phyloP scores from a whole-genome alignment of 1,284 basidiomycete species.

The Tilletia walkeri region DNA sequence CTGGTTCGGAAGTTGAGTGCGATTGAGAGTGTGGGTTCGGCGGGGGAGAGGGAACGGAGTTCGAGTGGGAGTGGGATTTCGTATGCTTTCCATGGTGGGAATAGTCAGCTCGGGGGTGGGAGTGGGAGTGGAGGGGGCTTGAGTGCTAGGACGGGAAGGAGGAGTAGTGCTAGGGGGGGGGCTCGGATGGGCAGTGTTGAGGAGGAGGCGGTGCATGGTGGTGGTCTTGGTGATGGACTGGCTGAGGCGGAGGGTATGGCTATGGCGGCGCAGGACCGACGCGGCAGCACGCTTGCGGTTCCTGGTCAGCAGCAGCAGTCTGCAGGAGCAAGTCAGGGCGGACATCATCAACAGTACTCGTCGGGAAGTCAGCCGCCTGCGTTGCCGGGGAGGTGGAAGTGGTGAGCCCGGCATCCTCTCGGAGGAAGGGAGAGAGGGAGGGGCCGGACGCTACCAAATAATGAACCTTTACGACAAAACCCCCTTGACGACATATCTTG shows the following conservation, averaged over 20 bases:
- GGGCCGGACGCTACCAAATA: too few relatives aligned
- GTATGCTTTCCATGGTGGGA: too few relatives aligned
- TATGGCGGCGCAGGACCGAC: too few relatives aligned
- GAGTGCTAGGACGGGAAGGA: neutral
- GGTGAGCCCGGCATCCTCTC: neutral
- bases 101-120: neutral
- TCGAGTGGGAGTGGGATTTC: constrained; percentile 8
- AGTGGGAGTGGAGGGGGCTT: neutral
- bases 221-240: neutral
- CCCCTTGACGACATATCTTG: too few relatives aligned
- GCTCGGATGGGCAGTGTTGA: constrained; percentile 11
- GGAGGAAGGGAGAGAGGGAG: too few relatives aligned
- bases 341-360: neutral
- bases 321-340: neutral
- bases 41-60: constrained; percentile 11
- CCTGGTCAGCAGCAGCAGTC: too few relatives aligned
- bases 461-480: too few relatives aligned
- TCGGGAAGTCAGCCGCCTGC: neutral
- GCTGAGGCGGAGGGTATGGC: too few relatives aligned
- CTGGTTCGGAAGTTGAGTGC: constrained; percentile 27
- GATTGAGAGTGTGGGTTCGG: constrained; percentile 25
- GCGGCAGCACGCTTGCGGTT: too few relatives aligned
- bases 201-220: neutral
- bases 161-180: neutral
- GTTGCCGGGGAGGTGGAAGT: neutral